Conservation (phyloP, 2,329 filamentous ascomycete genomes). For the Lecanicillium sp. region DNA sequence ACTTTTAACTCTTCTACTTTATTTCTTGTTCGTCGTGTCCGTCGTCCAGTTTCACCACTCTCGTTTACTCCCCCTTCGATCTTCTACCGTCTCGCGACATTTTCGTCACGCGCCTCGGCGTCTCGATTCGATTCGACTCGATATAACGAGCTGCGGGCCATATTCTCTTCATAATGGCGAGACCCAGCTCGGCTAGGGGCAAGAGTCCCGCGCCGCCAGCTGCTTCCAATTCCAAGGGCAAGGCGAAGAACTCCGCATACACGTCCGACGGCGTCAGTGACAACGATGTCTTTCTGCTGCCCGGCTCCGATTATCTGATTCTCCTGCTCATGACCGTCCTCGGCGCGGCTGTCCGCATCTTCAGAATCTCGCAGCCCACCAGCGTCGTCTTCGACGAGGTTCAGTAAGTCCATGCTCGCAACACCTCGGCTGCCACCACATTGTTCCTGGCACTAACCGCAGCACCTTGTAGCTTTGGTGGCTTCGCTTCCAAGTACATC, state of each 20-base stretch:
- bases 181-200: constrained; percentile 24
- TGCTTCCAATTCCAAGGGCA: constrained; percentile 24
- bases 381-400: constrained; percentile 99
- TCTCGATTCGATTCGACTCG: neutral
- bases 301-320: constrained; percentile 73
- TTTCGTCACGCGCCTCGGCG: constrained; percentile 1
- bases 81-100: neutral
- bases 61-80: constrained; percentile 12
- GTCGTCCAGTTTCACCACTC: constrained; percentile 12
- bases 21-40: constrained; percentile 2
- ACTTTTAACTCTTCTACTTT: constrained; percentile 13
- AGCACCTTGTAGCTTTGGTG: constrained; percentile 66
- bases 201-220: constrained; percentile 27
- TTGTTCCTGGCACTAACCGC: constrained; percentile 1
- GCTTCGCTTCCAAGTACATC: constrained; percentile 98
- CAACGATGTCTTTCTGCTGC: constrained; percentile 86
- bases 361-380: constrained; percentile 90
- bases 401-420: constrained; percentile 58
- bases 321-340: constrained; percentile 66
- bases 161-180: constrained; percentile 22
- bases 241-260: constrained; percentile 46
- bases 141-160: neutral
- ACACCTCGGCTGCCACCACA: neutral
- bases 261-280: constrained; percentile 74
- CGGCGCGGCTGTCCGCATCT: constrained; percentile 74